Evolutionary conservation across 441 rosid genomes (phyloP).

Genomic region (Iberis amara): DNA sequence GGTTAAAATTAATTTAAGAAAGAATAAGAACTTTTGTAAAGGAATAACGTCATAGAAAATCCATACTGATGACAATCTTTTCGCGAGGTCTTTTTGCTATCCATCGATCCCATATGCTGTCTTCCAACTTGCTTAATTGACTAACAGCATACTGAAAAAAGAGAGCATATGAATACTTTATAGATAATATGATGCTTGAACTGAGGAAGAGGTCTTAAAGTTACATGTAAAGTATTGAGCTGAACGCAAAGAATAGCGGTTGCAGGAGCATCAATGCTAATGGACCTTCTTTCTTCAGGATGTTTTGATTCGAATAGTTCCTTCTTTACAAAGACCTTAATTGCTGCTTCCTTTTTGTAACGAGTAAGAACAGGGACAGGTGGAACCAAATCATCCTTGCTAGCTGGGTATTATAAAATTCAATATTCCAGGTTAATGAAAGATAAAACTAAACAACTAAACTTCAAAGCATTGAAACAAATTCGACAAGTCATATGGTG

Average conservation of each 20-base stretch:
- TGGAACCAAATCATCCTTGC: conserved; percentile 88
- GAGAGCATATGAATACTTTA: conserved; percentile 24
- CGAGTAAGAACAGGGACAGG: conserved; percentile 95
- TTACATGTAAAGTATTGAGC: conserved; percentile 85
- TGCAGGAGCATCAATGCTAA: conserved; percentile 52
- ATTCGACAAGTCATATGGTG: conserved; percentile 11
- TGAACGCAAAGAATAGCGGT: conserved; percentile 80
- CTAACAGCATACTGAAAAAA: conserved; percentile 79
- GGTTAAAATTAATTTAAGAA: neutral
- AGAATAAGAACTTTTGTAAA: neutral
- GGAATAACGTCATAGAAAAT: conserved; percentile 20
- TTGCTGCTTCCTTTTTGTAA: conserved; percentile 78
- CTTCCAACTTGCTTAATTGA: conserved; percentile 91
- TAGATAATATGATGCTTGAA: conserved; percentile 14
- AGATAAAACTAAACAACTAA: conserved; percentile 1
- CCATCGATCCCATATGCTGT: conserved; percentile 89
- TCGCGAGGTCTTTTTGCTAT: conserved; percentile 56
- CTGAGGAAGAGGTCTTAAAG: conserved; percentile 33
- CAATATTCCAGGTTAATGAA: conserved; percentile 11
- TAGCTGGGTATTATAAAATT: conserved; percentile 58
- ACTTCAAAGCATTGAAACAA: conserved; percentile 14
- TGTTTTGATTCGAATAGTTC: conserved; percentile 78
- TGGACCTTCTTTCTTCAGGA: conserved; percentile 67
- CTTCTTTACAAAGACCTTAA: conserved; percentile 94
- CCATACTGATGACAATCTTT: conserved; percentile 57